phyloP scores from a whole-genome alignment of 768 basidiomycete species.

The Tricholomella constricta region DNA sequence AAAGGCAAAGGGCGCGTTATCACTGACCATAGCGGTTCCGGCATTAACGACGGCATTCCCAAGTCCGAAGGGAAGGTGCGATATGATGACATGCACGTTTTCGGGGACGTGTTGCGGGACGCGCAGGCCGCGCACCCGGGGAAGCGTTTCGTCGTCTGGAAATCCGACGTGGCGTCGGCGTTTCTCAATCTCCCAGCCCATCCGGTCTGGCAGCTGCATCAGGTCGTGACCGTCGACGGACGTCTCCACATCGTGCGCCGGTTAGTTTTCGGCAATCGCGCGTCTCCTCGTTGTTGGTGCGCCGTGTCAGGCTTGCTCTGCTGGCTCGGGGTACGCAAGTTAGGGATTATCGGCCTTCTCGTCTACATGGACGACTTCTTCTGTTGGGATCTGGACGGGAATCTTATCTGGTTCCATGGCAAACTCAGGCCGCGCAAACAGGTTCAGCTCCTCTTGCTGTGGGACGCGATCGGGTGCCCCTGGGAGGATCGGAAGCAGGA shows the following conservation, averaged over 20 bases:
- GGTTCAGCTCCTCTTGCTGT: too few relatives aligned
- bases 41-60: constrained; percentile 22
- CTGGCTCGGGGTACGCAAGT: background rate
- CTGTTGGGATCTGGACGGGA: constrained; percentile 25
- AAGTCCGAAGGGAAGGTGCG: constrained; percentile 20
- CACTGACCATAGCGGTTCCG: constrained; percentile 23
- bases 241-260: constrained; percentile 25
- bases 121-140: too few relatives aligned
- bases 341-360: constrained; percentile 18
- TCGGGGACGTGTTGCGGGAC: constrained; percentile 15
- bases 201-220: constrained; percentile 35
- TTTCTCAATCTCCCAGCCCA: constrained; percentile 34
- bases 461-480: constrained; percentile 24
- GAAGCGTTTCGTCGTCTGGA: constrained; percentile 23
- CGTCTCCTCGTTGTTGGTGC: constrained; percentile 25
- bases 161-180: too few relatives aligned
- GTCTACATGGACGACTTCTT: constrained; percentile 32
- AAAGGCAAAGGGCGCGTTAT: constrained; percentile 21
- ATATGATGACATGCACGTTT: too few relatives aligned
- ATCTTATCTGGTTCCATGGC: constrained; percentile 24
- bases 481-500: constrained; percentile 31
- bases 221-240: constrained; percentile 29
- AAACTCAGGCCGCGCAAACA: constrained; percentile 22
- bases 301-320: too few relatives aligned
- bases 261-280: constrained; percentile 28